Base-by-base conservation (phyloP, 139 green algal genomes). In the Chlamydomonas incerta region DNA sequence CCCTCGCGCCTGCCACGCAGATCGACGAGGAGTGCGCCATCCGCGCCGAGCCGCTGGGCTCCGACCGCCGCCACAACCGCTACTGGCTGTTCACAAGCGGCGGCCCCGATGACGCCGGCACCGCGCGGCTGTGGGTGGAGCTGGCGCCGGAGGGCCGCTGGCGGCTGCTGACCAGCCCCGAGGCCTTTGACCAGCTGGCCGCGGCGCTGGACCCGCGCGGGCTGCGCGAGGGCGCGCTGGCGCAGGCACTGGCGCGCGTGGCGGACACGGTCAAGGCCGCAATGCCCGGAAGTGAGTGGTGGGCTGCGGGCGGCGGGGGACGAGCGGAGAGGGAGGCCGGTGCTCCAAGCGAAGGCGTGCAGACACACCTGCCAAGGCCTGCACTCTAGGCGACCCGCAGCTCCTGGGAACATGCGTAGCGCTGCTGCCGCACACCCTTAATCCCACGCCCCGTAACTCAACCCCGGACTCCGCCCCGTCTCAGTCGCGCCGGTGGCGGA, bases 11-110 rank as follows among this genome's bases (percentile, higher is more conserved):
- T 62, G 3, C 62, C 28, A 23, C 52, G 5, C 62, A 87, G 57
- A 81, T 84, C 20, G 90, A 93, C 46, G 90, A 93, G 81, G 74
- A 86, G 46, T 89, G 85, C n/a, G 69, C 72, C 58, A 89, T 90
- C n/a, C 85, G 87, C 31, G 34, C 89, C 55, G 88, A 94, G 90
- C 92, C 94, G 0, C 82, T 98, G 31, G 96, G 96, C 28, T 66
- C 92, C 74, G 96, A 98, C 90, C 81, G 96, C 29, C 88, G 96
- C 33, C 88, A 93, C 88, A 98, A 97, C 89, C 84, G 90, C 47
- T 97, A 97, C 92, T 96, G 91, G 91, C 90, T 89, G 18, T 81
- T 96, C 33, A 60, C 57, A 3, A 72, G 66, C 18, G 80, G 47
- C 31, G 47, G 26, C 65, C 63, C 71, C 35, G 67, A 23, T 24